phyloP scores from a whole-genome alignment of 2,329 filamentous ascomycete species.

The Arthrobotrys megalospora region DNA sequence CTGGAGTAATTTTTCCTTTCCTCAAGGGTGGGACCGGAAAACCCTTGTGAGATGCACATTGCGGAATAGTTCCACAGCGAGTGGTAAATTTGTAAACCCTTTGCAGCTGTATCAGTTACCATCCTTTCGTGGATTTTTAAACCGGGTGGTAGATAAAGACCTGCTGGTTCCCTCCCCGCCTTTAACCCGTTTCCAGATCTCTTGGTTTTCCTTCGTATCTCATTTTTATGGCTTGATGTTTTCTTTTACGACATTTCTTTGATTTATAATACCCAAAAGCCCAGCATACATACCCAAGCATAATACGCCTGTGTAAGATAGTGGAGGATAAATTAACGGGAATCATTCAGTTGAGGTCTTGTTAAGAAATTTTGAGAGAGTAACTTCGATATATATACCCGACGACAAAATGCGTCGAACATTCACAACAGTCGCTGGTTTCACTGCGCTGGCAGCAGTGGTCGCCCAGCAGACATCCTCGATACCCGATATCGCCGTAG shows the following conservation, averaged over 20 bases:
- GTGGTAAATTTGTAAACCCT: conserved; percentile 8
- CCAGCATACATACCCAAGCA: conserved; percentile 1
- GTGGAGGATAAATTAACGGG: conserved; percentile 32
- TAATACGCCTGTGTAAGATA: conserved; percentile 11
- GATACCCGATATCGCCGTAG: conserved; percentile 42
- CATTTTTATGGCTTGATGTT: conserved; percentile 8
- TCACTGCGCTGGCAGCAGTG: conserved; percentile 24
- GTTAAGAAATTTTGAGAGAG: conserved; percentile 2
- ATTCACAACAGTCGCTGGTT: not conserved
- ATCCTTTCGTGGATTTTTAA: not conserved
- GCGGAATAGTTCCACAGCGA: conserved; percentile 18
- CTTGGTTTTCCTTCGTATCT: conserved; percentile 2
- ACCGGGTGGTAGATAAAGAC: conserved; percentile 25
- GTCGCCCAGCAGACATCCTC: conserved; percentile 33
- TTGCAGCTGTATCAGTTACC: conserved; percentile 1
- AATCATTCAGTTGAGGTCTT: conserved; percentile 50
- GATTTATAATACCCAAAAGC: not conserved
- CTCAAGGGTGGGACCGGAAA: conserved; percentile 17
- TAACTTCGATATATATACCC: conserved; percentile 8
- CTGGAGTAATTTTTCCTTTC: not conserved
- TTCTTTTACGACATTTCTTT: conserved; percentile 2
- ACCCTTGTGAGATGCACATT: conserved; percentile 48
- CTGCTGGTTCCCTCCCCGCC: conserved; percentile 16
- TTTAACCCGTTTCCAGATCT: conserved; percentile 23
- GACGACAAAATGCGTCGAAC: conserved; percentile 33